Base-by-base conservation (phyloP, 1,139 yeast species). In the Pichia inconspicua region DNA sequence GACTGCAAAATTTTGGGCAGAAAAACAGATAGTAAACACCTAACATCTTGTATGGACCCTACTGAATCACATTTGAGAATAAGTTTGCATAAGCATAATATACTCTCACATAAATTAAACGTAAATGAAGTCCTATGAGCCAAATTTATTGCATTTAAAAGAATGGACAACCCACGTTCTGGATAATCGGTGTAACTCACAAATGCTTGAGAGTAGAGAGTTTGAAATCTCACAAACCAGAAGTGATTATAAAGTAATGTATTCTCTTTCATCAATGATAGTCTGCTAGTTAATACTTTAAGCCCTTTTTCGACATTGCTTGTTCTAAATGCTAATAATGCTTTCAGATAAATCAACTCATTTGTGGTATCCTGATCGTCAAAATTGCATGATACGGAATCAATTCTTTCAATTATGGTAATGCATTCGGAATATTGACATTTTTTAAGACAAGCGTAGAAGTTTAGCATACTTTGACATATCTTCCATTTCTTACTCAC, bases 171-270 rank as follows among this genome's bases (percentile, higher is more conserved):
- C 0, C 72, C 75, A 44, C 75, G 65, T 8, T 71, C 59, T 11
- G 71, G 70, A 5, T 68, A 64, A 1, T 71, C 19, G 1, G 64
- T 72, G 1, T 74, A 62, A 12, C 57, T 50, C 28, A 68, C 60
- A 50, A 73, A 66, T 2, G 77, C 65, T 17, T 62, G 59, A 44
- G 78, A 71, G 53, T 74, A 74, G 41, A 77, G 55, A 14, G 77
- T 54, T 40, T 72, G 74, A 47, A 76, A 67, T 54, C 69, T 67
- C 35, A 77, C 64, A 15, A 64, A 63, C 64, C 75, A 68, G 45
- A 66, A 68, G 25, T 66, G 64, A 52, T 74, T 74, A 19, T 64
- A 63, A 5, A 58, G 49, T 30, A 61, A 53, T 9, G 61, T 57
- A 14, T 63, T 61, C 2, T 55, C 59, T 17, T 61, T 55, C 50